Conservation (phyloP, 1,139 yeast genomes). For the Casaregolazyma lundiana region DNA sequence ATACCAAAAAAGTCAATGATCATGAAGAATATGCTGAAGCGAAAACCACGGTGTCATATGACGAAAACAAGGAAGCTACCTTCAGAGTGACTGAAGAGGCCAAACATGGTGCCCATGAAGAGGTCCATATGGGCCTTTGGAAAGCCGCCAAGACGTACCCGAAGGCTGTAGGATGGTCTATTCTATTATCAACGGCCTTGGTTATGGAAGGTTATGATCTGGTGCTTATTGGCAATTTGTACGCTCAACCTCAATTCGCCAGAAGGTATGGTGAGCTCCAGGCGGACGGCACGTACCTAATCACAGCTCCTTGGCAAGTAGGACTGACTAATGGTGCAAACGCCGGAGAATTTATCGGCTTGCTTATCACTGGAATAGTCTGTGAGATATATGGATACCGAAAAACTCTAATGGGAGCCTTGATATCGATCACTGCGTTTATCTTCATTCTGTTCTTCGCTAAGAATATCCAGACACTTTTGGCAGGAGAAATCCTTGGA, state of each 20-base stretch:
- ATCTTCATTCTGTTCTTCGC: conserved; percentile 44
- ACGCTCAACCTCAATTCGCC: conserved; percentile 39
- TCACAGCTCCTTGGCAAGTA: conserved; percentile 45
- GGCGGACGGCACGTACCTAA: conserved; percentile 31
- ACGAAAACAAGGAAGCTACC: background rate
- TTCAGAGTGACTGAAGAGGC: conserved; percentile 28
- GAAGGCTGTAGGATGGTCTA: conserved; percentile 41
- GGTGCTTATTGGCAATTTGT: conserved; percentile 36
- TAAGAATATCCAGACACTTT: conserved; percentile 32
- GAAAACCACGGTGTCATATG: background rate
- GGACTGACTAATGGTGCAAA: conserved; percentile 38
- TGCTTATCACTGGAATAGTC: conserved; percentile 37
- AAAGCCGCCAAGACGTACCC: conserved; percentile 40
- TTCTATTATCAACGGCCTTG: conserved; percentile 38
- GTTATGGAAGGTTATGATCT: conserved; percentile 47
- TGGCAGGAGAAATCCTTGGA: conserved; percentile 40
- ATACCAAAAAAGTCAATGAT: background rate
- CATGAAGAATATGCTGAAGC: background rate
- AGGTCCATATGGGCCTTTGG: conserved; percentile 14
- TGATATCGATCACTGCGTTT: conserved; percentile 32
- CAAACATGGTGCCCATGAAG: conserved; percentile 22
- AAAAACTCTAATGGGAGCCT: conserved; percentile 34
- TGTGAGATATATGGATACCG: conserved; percentile 42
- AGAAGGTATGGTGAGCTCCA: conserved; percentile 36
- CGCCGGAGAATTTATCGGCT: conserved; percentile 40